A percentile compares a stretch with the other conserved stretches of the same genome.
phyloP scores from a whole-genome alignment of 306 rosid species.

The Chamaecrista fasciculata region DNA sequence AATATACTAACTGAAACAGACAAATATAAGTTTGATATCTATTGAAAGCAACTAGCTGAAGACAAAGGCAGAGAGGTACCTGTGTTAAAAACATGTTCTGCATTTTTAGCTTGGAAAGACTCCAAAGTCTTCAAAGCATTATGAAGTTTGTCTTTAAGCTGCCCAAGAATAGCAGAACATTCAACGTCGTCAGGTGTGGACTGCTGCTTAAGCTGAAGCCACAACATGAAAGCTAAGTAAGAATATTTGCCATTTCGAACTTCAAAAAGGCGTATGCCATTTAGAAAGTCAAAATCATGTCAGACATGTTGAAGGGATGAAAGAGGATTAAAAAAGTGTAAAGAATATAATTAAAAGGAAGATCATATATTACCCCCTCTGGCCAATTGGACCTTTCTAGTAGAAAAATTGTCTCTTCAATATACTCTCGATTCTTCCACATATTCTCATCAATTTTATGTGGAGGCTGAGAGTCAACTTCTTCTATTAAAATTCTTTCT shows the following conservation, averaged over 20 bases:
- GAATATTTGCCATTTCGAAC: conserved; percentile 1
- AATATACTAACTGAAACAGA: conserved; percentile 12
- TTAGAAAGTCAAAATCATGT: background rate
- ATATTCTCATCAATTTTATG: conserved; percentile 95
- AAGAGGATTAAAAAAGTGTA: background rate
- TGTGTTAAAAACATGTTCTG: conserved; percentile 84
- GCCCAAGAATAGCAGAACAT: conserved; percentile 38
- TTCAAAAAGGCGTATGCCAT: conserved; percentile 1
- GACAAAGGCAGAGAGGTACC: conserved; percentile 43
- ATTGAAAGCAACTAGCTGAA: conserved; percentile 1
- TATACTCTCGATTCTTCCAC: conserved; percentile 97
- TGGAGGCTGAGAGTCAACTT: conserved; percentile 62
- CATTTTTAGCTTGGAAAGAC: conserved; percentile 75
- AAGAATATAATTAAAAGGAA: conserved; percentile 6
- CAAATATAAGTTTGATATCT: conserved; percentile 11
- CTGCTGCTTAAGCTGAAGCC: conserved; percentile 68
- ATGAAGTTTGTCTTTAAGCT: conserved; percentile 55
- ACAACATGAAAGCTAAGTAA: conserved; percentile 22
- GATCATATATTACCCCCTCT: conserved; percentile 45
- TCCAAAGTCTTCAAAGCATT: conserved; percentile 54
- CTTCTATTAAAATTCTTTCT: conserved; percentile 49
- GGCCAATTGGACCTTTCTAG: conserved; percentile 77
- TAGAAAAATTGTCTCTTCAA: conserved; percentile 73
- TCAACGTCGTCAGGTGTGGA: conserved; percentile 50
- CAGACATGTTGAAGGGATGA: conserved; percentile 14